A percentile compares a stretch with the other conserved stretches of the same genome.
phyloP scores from a whole-genome alignment of 2,329 filamentous ascomycete species.

The Pseudonectria foliicola region DNA sequence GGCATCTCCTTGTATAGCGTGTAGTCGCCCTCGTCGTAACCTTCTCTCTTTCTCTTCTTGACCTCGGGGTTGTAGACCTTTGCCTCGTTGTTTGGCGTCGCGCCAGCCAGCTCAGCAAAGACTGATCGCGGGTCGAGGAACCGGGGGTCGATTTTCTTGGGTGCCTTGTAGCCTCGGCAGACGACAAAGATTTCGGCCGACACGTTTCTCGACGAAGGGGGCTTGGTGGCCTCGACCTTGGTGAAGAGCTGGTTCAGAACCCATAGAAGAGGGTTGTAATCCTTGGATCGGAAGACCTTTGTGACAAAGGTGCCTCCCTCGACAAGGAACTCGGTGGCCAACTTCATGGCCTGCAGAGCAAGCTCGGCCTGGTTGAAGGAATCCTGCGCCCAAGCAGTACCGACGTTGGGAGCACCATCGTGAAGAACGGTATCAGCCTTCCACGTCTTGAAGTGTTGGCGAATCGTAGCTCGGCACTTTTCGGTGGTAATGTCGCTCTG shows the following conservation, averaged over 20 bases:
- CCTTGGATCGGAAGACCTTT: conserved; percentile 94
- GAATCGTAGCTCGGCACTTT: conserved; percentile 85
- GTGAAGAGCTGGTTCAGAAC: conserved; percentile 95
- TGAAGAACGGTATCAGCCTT: conserved; percentile 94
- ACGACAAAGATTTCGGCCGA: conserved; percentile 99
- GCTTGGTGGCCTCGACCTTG: conserved; percentile 95
- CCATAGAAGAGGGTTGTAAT: conserved; percentile 94
- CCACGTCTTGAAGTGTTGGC: conserved; percentile 87
- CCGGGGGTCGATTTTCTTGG: conserved; percentile 84
- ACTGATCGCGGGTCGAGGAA: conserved; percentile 86
- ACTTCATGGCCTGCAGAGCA: conserved; percentile 80
- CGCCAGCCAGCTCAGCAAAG: conserved; percentile 83
- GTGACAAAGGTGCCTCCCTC: conserved; percentile 92
- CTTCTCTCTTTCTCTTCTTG: conserved; percentile 95
- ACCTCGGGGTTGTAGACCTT: conserved; percentile 96
- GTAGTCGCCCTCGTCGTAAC: conserved; percentile 94
- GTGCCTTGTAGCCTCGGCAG: conserved; percentile 89
- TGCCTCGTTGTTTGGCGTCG: conserved; percentile 89
- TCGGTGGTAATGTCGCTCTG: conserved; percentile 98
- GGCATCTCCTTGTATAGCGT: conserved; percentile 84
- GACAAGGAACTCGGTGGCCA: conserved; percentile 86
- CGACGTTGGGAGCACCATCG: conserved; percentile 95
- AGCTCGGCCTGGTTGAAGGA: conserved; percentile 96
- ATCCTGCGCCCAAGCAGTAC: conserved; percentile 96
- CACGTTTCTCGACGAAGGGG: conserved; percentile 89